Evolutionary conservation across 495 filamentous ascomycete genomes (phyloP), one percentile per base, ranked within the genome.

Genomic region (Bacidia rubella): DNA sequence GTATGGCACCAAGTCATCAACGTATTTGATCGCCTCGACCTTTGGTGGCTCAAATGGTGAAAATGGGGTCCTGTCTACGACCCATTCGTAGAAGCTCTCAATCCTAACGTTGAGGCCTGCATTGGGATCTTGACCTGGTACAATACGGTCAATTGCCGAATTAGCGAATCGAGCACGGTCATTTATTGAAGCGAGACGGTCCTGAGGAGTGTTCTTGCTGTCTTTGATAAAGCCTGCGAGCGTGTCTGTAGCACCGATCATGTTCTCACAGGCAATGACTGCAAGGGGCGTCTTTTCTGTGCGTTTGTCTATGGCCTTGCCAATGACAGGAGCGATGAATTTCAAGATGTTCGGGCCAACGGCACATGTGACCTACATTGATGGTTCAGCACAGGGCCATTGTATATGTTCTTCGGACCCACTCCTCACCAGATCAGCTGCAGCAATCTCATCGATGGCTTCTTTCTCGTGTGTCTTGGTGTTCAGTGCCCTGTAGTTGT

Each of bases 51-150:
- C 72, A 29, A 68, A 64, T 39, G 75, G 70, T 51, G 77, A 70
- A 70, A 95, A 96, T 0, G 88, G 90, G 2, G 77, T 81, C 62
- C 76, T 66, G 61, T 98, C 92, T 43, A 96, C 89, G 10, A 89
- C 92, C 92, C 92, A 98, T 68, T 98, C 92, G 73, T 84, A 94
- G 79, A 95, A 98, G 68, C 86, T 87, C 76, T 98, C 92, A 54
- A 98, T 89, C 60, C 82, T 87, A 56, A 98, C 92, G 61, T 96
- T 84, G 38, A 96, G 74, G 38, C 87, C 88, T 19, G 78, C 71
- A 64, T 85, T 73, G 24, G 82, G 74, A 55, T 83, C 79, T 71
- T 95, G 89, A 40, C 81, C 81, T 7, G 93, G 92, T 10, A 96
- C 92, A 62, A 98, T 98, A 25, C 92, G 87, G 71, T 98, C 92